Percentiles rank a stretch among this genome's conserved stretches.
Evolutionary conservation across 768 basidiomycete species (phyloP).

Genomic region (Rhodocollybia butyracea): DNA sequence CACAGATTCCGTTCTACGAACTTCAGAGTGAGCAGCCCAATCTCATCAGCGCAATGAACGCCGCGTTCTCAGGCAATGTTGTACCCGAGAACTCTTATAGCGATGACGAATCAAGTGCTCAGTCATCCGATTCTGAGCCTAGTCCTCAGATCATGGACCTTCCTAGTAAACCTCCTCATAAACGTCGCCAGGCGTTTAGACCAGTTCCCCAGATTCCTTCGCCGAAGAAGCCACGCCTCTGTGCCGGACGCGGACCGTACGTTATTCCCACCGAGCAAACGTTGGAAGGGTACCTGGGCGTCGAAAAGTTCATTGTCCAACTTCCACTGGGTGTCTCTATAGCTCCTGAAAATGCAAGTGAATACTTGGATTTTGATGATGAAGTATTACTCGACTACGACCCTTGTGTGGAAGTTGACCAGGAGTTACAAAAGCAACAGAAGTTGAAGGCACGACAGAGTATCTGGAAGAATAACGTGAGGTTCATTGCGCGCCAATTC

Average conservation of each 20-base stretch:
- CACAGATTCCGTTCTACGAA: background rate
- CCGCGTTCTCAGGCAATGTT: background rate
- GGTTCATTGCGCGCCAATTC: background rate
- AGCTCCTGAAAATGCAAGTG: constrained; percentile 1
- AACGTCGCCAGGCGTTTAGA: background rate
- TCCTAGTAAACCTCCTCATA: background rate
- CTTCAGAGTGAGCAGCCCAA: background rate
- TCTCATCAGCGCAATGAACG: background rate
- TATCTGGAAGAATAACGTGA: background rate
- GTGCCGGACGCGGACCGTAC: background rate
- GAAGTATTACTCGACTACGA: background rate
- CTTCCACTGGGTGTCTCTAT: background rate
- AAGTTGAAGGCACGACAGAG: background rate
- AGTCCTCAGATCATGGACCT: background rate
- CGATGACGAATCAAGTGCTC: background rate
- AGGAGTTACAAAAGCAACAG: background rate
- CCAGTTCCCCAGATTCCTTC: constrained; percentile 2
- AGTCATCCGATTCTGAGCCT: background rate
- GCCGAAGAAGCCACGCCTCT: background rate
- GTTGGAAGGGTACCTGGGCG: background rate
- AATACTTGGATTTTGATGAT: background rate
- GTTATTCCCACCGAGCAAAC: background rate
- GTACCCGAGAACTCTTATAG: background rate
- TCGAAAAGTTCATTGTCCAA: background rate
- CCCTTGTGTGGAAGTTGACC: background rate